These are phyloP conservation scores for Trichosporon sp. DNA, from an alignment of 1,284 basidiomycete genomes.

Conservation along the genomic window DNA sequence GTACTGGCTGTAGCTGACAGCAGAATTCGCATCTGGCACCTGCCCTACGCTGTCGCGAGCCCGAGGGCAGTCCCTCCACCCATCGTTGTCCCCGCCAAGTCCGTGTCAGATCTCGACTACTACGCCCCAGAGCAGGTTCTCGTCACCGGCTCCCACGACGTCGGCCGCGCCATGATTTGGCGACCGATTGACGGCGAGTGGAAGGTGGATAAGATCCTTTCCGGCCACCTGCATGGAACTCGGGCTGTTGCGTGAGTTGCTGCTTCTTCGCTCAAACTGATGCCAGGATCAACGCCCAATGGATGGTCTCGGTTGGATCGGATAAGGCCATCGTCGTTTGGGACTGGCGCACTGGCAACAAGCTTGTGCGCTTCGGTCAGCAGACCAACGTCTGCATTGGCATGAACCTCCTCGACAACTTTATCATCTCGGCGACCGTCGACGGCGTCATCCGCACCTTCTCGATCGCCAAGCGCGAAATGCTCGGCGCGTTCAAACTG, in stretches of 20 bases:
- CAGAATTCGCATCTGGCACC: slow-evolving; percentile 81
- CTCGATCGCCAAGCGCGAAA: slow-evolving; percentile 79
- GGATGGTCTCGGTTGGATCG: slow-evolving; percentile 81
- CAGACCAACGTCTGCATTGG: slow-evolving; percentile 89
- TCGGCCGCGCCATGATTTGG: slow-evolving; percentile 74
- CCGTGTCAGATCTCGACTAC: slow-evolving; percentile 85
- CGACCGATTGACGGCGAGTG: slow-evolving; percentile 64
- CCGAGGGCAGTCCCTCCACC: slow-evolving; percentile 18
- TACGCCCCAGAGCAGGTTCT: slow-evolving; percentile 79
- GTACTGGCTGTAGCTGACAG: not conserved
- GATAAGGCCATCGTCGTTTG: slow-evolving; percentile 87
- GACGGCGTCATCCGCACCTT: slow-evolving; percentile 87
- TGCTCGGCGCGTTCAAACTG: slow-evolving; percentile 85
- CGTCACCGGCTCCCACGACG: slow-evolving; percentile 86
- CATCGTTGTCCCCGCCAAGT: slow-evolving; percentile 57
- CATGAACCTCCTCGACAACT: slow-evolving; percentile 68
- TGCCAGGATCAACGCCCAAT: slow-evolving; percentile 73
- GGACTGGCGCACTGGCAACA: slow-evolving; percentile 62
- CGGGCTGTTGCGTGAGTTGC: slow-evolving; percentile 37
- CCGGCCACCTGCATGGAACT: slow-evolving; percentile 55
- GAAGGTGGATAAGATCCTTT: slow-evolving; percentile 72
- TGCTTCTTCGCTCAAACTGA: slow-evolving; percentile 24
- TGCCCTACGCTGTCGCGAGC: slow-evolving; percentile 59
- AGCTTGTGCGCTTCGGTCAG: slow-evolving; percentile 84
- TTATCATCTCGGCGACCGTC: slow-evolving; percentile 81